Evolutionary conservation across 305 asterid species (phyloP).

Genomic region (Solanum hybrid): DNA sequence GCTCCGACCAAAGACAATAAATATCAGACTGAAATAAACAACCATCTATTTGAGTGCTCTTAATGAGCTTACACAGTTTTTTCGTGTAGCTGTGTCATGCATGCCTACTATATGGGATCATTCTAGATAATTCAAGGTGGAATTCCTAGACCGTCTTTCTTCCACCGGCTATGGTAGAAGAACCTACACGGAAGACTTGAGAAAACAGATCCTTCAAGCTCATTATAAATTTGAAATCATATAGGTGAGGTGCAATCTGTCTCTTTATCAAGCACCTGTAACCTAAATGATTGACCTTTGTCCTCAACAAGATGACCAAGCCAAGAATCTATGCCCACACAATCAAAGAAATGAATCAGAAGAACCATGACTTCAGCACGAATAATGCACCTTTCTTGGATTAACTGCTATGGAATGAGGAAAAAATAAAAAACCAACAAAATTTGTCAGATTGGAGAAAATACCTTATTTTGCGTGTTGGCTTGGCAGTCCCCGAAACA

Average conservation of each 20-base stretch:
- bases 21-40: neutral
- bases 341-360: neutral
- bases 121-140: neutral
- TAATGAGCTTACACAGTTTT: neutral
- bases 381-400: neutral
- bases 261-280: neutral
- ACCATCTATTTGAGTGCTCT: neutral
- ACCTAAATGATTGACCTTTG: neutral
- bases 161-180: neutral
- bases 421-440: neutral
- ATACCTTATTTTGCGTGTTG: conserved; percentile 90
- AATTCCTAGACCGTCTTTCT: neutral
- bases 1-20: neutral
- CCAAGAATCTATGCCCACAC: neutral
- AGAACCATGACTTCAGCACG: neutral
- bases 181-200: neutral
- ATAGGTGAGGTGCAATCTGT: neutral
- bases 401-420: neutral
- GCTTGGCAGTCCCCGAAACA: conserved; percentile 83
- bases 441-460: neutral
- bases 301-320: neutral
- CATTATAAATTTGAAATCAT: neutral
- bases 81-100: neutral
- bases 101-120: neutral
- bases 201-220: neutral